These are phyloP conservation scores for Colletotrichum sp. DNA, from an alignment of 2,329 filamentous ascomycete species.

Conservation along the genomic window DNA sequence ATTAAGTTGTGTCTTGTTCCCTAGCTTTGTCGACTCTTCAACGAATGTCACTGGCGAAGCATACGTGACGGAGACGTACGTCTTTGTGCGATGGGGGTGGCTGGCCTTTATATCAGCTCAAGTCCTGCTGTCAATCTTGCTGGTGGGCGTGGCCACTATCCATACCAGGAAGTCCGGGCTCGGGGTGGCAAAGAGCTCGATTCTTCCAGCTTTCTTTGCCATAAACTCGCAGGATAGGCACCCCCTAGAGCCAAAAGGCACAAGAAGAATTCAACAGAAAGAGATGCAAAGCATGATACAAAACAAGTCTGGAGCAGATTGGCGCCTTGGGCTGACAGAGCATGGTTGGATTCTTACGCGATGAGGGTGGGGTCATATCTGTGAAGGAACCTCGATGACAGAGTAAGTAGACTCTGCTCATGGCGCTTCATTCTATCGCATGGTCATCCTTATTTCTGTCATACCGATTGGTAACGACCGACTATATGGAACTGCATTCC, in stretches of 20 bases:
- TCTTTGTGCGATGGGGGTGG: constrained; percentile 23
- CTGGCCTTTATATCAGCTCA: constrained; percentile 22
- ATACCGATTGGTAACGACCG: too few species aligned
- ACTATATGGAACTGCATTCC: too few species aligned
- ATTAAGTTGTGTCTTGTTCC: not conserved
- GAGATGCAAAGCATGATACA: not conserved
- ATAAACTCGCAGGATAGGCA: not conserved
- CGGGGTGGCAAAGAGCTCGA: constrained; percentile 22
- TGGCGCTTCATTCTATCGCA: too few species aligned
- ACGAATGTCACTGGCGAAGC: not conserved
- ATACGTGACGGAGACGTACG: constrained; percentile 3
- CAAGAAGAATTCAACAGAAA: not conserved
- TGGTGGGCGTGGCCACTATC: constrained; percentile 14
- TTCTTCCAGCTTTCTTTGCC: not conserved
- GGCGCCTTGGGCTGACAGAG: not conserved
- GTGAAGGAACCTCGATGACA: rapidly evolving
- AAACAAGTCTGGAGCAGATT: not conserved
- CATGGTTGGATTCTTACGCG: not conserved
- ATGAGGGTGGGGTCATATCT: not conserved
- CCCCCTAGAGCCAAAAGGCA: not conserved
- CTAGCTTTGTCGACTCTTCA: not conserved
- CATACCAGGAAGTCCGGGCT: constrained; percentile 8
- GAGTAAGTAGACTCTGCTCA: too few species aligned
- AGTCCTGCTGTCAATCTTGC: constrained; percentile 10
- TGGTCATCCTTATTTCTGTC: too few species aligned